These are phyloP conservation scores for Tardiomyces depauwii DNA, from an alignment of 1,139 yeast species.

Conservation along the genomic window DNA sequence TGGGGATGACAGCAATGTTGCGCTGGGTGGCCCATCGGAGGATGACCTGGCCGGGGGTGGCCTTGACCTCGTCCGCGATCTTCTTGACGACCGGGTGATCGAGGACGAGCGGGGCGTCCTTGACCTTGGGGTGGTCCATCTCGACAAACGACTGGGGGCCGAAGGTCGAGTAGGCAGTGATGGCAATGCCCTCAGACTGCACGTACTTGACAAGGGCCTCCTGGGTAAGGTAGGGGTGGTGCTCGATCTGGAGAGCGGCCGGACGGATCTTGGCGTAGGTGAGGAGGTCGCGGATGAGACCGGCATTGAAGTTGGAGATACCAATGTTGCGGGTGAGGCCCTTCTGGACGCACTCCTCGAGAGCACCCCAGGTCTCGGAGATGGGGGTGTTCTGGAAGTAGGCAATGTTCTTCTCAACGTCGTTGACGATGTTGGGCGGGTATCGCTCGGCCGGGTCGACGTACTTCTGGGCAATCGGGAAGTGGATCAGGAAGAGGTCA, in stretches of 20 bases:
- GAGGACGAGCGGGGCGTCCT: conserved; percentile 52
- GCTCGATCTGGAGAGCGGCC: conserved; percentile 64
- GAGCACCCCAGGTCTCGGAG: conserved; percentile 41
- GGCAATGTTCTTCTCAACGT: conserved; percentile 38
- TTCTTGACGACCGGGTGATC: conserved; percentile 37
- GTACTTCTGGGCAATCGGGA: conserved; percentile 44
- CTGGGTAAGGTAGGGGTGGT: conserved; percentile 72
- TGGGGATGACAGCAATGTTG: conserved; percentile 64
- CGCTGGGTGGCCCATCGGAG: conserved; percentile 60
- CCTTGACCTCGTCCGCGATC: conserved; percentile 43
- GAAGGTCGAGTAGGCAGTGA: conserved; percentile 75
- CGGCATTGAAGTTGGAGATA: conserved; percentile 47
- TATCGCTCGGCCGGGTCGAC: conserved; percentile 50
- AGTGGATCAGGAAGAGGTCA: conserved; percentile 54
- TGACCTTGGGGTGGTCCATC: conserved; percentile 50
- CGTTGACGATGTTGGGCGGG: conserved; percentile 59
- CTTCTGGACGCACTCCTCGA: conserved; percentile 29
- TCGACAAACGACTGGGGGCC: conserved; percentile 55
- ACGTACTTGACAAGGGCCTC: conserved; percentile 46
- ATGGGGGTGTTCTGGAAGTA: conserved; percentile 48
- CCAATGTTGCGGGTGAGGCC: conserved; percentile 52
- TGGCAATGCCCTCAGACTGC: conserved; percentile 41
- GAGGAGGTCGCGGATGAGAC: conserved; percentile 37
- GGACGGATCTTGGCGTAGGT: conserved; percentile 45
- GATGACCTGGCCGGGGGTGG: conserved; percentile 37